A percentile compares a stretch with the other conserved stretches of the same genome.
Evolutionary conservation across 129 eudicot species (phyloP).

Genomic region (Saposhnikovia divaricata): DNA sequence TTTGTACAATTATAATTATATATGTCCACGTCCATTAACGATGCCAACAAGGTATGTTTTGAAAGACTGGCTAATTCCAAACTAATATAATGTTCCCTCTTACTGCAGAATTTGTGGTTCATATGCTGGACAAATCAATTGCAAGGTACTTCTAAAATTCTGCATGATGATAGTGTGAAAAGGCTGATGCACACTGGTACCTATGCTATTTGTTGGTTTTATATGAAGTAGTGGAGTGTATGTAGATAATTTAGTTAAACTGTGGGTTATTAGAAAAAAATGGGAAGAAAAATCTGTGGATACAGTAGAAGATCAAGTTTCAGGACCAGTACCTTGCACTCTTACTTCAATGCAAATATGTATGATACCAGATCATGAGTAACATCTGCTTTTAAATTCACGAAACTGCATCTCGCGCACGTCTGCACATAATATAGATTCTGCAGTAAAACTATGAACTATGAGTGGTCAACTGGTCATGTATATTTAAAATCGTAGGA

Average conservation of each 20-base stretch:
- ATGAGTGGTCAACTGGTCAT: not conserved
- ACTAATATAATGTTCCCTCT: not conserved
- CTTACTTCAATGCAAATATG: not conserved
- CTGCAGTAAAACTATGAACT: not conserved
- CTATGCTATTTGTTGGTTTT: not conserved
- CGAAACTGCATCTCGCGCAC: not conserved
- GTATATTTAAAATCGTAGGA: not conserved
- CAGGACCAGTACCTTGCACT: not conserved
- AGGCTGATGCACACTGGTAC: not conserved
- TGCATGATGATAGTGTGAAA: not conserved
- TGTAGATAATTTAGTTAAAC: not conserved
- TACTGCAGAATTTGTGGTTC: constrained; percentile 64
- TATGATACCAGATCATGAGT: not conserved
- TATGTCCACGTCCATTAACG: not conserved
- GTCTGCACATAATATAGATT: not conserved
- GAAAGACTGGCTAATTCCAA: not conserved
- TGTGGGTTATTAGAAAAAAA: not conserved
- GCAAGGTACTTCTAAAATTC: constrained; percentile 43
- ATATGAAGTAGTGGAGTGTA: not conserved
- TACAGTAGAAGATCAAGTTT: not conserved
- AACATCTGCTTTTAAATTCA: not conserved
- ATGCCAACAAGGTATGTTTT: not conserved
- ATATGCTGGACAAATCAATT: constrained; percentile 59
- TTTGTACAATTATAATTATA: not conserved
- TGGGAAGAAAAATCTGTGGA: not conserved